These are phyloP conservation scores for Scytalidium lignicola DNA, from an alignment of 2,329 filamentous ascomycete genomes.

Conservation along the genomic window DNA sequence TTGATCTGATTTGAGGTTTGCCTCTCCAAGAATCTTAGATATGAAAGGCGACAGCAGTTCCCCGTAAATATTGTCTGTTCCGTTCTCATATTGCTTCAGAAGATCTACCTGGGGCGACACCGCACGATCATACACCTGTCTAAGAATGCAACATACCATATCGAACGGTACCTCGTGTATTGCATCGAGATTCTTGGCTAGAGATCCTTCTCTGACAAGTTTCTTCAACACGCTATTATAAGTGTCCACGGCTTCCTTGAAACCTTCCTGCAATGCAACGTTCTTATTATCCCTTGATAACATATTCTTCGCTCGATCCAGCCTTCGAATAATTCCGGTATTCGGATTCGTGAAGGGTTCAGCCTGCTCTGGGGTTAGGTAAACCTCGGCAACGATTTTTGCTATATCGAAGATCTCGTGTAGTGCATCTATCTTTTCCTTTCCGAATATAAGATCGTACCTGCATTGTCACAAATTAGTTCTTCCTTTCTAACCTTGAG, in stretches of 20 bases:
- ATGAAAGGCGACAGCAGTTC: conserved; percentile 84
- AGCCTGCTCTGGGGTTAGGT: conserved; percentile 67
- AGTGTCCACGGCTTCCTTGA: conserved; percentile 64
- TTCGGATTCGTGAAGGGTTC: conserved; percentile 65
- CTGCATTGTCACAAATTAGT: conserved; percentile 29
- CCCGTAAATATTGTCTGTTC: conserved; percentile 90
- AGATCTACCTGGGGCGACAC: conserved; percentile 85
- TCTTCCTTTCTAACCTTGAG: neutral
- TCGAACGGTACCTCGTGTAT: conserved; percentile 65
- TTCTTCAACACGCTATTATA: conserved; percentile 70
- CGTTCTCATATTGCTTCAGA: conserved; percentile 80
- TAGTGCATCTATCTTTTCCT: conserved; percentile 73
- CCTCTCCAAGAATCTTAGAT: conserved; percentile 71
- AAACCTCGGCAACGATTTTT: conserved; percentile 66
- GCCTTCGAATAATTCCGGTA: conserved; percentile 67
- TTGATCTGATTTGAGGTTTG: conserved; percentile 72
- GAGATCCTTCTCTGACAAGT: conserved; percentile 63
- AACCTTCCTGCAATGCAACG: conserved; percentile 59
- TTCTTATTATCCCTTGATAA: conserved; percentile 43
- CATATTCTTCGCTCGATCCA: conserved; percentile 58
- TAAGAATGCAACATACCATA: conserved; percentile 74
- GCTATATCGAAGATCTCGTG: conserved; percentile 69
- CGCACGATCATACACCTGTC: conserved; percentile 85
- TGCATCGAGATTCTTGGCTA: conserved; percentile 65
- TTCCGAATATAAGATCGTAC: conserved; percentile 72